Base-by-base conservation (phyloP, 371 early-diverging fungal species). In the Mucor lusitanicus region DNA sequence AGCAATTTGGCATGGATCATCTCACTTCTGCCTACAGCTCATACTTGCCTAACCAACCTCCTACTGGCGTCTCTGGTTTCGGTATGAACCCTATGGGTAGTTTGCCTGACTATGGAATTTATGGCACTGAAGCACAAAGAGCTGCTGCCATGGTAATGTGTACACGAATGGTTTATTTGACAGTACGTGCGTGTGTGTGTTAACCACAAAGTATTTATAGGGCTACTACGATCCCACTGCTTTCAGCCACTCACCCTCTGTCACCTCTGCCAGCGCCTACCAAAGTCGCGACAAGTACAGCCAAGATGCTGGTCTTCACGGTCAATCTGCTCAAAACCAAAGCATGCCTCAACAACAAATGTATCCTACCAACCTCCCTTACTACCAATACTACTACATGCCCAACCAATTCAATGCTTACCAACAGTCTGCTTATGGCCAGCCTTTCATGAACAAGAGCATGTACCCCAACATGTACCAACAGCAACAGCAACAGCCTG, bases 381-480 rank as follows among this genome's bases (percentile, higher is more conserved):
- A 89, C 80, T 88, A 90, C 74, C 89, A 91, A 37, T 91, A 92
- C 76, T 92, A 91, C 75, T 90, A 90, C 76, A 81, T 83, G 80
- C 86, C 86, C 40, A 87, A 85, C 77, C 92, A 92, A 82, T 94
- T 84, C 83, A 84, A 83, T 46, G 76, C 73, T 4, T 90, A 90
- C 73, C 88, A 89, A 71, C 87, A 87, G 74, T 87, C 90, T 7
- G 83, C 86, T 13, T 95, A 94, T 74, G 91, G 87, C 30, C 94
- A 94, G 70, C 95, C 92, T 13, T 94, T 91, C 67, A 85, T 90
- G 80, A 92, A 91, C 85, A 94, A 94, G 87, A 86, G 83, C 64
- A 88, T 92, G 87, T 95, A 94, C 65, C 91, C 92, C 30, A 77
- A 68, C 58, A 88, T 90, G 90, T 90, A 91, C 61, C 77, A 77